Conservation (phyloP, 78 protist species). For the Trichosphaerium sp. region DNA sequence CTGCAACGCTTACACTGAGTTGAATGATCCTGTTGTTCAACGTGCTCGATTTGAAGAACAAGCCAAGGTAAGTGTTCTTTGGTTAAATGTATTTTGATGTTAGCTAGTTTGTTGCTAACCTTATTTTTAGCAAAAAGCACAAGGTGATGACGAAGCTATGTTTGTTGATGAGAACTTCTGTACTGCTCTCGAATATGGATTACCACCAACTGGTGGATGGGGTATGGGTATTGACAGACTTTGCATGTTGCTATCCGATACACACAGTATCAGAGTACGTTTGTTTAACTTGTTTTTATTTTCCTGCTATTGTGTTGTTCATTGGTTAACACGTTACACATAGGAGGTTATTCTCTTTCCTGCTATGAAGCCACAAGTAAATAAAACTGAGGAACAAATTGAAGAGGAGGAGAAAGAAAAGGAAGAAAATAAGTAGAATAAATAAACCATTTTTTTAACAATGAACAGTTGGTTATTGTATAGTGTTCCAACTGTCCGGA, state of each 20-base stretch:
- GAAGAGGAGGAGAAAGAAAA: not conserved
- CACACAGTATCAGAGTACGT: conserved; percentile 74
- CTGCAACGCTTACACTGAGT: conserved; percentile 99
- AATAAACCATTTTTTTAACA: not conserved
- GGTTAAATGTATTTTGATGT: not conserved
- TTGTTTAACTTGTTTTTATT: too few relatives aligned
- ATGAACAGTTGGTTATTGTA: too few relatives aligned
- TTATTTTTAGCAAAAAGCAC: too few relatives aligned
- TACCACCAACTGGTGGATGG: conserved; percentile 98
- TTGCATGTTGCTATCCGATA: conserved; percentile 89
- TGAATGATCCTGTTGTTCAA: conserved; percentile 98
- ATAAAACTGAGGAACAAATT: not conserved
- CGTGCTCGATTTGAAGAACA: conserved; percentile 91
- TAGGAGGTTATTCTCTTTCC: conserved; percentile 98
- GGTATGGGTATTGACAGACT: conserved; percentile 99
- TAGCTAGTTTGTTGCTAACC: too few relatives aligned
- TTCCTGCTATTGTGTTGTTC: not conserved
- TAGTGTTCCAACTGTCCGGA: too few relatives aligned
- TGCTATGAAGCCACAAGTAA: conserved; percentile 93
- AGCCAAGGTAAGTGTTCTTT: conserved; percentile 27
- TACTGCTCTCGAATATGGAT: conserved; percentile 91
- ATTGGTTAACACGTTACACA: not conserved
- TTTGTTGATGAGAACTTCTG: conserved; percentile 84
- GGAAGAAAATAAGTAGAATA: not conserved
- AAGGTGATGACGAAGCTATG: conserved; percentile 95